Base-by-base conservation (phyloP, 2,329 filamentous ascomycete species). In the Arthrinium phaeospermum region DNA sequence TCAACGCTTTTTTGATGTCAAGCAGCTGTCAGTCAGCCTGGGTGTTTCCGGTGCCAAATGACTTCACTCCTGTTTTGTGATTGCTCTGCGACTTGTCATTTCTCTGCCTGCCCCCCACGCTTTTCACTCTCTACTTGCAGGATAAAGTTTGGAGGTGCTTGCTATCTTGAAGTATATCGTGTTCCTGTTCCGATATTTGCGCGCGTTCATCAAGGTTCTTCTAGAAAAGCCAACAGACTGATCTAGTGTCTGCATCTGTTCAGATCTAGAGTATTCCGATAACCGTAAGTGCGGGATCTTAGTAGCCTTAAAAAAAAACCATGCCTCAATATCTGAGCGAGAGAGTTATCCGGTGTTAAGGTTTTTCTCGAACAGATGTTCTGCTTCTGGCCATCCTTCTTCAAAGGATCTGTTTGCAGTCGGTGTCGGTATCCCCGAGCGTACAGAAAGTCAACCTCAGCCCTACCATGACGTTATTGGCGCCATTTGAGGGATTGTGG, bases 381-480 rank as follows among this genome's bases (percentile, higher is more conserved):
- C 34, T 34, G 34, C 34, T 41, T 41, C 57, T 41, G 22, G 57
- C 57, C 57, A 41, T 34, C 57, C 57, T 8, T 64, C 22, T 8
- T 64, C 19, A 27, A 34, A 24, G 30, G 30, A 41, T 41, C 10
- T 41, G 19, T 22, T 6, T 64, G 4, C 34, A 41, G n/a, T 64
- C 57, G 57, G 57, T 24, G n/a, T 64, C 57, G 57, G 57, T 24
- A 64, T 64, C 57, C 34, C 57, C 34, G 57, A 41, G 22, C 37
- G 34, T 14, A 61, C 22, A 22, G 53, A 34, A 57, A 41, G 34
- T n/a, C 57, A n/a, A 16, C 34, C 19, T 64, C 57, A 64, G 57
- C 57, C 57, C 57, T 64, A 64, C 57, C 19, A 64, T 64, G 57
- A 64, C 57, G 57, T 64, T 64, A 12, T 19, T n/a, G 57, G 57